Evolutionary conservation across 257 asterid genomes (phyloP), one percentile per base, ranked within the genome.

Genomic region (Solanum pimpinellifolium): DNA sequence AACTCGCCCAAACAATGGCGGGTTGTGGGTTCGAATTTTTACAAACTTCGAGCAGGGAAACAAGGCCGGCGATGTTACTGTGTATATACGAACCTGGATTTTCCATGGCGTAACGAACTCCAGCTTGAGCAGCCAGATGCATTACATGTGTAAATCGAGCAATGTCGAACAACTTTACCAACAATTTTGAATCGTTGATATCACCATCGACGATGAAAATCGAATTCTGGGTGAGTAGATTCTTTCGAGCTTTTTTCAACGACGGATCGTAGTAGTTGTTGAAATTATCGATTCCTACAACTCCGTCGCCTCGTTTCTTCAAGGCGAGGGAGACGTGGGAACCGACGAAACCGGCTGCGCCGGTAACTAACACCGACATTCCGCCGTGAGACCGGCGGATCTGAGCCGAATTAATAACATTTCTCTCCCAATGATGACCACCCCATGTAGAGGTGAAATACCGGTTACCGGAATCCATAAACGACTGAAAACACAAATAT

Each of bases 81-180:
- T 94, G 97, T 4, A 95, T 89, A 65, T 95, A 95, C 0, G 97
- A 94, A 1, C 90, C 90, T 1, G 98, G 98, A 86, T 95, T 95
- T 87, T 94, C 94, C 93, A 95, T 90, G 7, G 98, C 98, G 90
- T 95, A 95, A 0, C 98, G 86, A 0, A 95, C 98, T 33, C 98
- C 98, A 21, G 98, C 98, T 90, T 95, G 98, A 39, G 98, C 98
- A 2, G 98, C 98, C 44, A 95, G 89, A 86, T 95, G 98, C 98
- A 95, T 94, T 33, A 95, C 97, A 69, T 95, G 98, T 20, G 93
- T 93, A 25, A 95, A 91, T 2, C 23, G 89, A 9, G 75, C 96
- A 42, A 93, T 89, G 23, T 94, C 96, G 76, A 95, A 94, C 9
- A 95, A 90, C 83, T 92, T 93, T 0, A 92, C 84, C 2, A 95